Evolutionary conservation across 139 green algal species (phyloP).

Genomic region (Coccomyxa sp.): DNA sequence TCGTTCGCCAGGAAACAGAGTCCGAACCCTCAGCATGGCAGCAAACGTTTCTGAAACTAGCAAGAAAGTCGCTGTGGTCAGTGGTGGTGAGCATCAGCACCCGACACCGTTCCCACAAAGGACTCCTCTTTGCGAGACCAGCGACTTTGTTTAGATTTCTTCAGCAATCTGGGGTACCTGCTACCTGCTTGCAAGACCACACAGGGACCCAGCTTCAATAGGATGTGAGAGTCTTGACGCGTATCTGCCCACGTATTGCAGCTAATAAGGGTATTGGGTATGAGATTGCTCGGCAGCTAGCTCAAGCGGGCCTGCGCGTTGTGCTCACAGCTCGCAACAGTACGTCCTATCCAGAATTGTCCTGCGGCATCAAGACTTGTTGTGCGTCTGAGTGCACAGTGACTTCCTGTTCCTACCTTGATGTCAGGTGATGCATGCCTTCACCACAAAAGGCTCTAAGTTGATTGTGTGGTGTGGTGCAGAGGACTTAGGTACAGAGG

Average conservation of each 20-base stretch:
- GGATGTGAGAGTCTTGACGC: neutral
- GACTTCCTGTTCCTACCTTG: neutral
- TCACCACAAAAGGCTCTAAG: neutral
- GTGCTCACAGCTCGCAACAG: conserved; percentile 45
- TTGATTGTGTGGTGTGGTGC: neutral
- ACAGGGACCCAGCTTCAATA: neutral
- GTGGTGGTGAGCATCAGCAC: conserved; percentile 19
- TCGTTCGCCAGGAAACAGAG: too few relatives aligned
- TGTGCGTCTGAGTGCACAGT: neutral
- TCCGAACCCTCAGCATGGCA: too few relatives aligned
- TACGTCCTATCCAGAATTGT: neutral
- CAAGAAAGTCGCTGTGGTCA: conserved; percentile 47
- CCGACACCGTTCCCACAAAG: too few relatives aligned
- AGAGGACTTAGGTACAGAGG: neutral
- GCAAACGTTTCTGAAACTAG: neutral
- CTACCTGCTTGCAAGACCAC: neutral
- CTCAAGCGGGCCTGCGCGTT: conserved; percentile 35
- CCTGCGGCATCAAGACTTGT: neutral
- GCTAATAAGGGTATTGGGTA: conserved; percentile 66
- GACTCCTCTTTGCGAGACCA: too few relatives aligned
- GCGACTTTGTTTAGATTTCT: neutral
- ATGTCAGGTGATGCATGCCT: neutral
- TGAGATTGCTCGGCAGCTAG: conserved; percentile 46
- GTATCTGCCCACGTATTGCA: conserved; percentile 1
- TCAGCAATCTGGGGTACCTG: neutral